These are phyloP conservation scores for Posidonia oceanica DNA, from an alignment of 116 monocot species.

Conservation along the genomic window DNA sequence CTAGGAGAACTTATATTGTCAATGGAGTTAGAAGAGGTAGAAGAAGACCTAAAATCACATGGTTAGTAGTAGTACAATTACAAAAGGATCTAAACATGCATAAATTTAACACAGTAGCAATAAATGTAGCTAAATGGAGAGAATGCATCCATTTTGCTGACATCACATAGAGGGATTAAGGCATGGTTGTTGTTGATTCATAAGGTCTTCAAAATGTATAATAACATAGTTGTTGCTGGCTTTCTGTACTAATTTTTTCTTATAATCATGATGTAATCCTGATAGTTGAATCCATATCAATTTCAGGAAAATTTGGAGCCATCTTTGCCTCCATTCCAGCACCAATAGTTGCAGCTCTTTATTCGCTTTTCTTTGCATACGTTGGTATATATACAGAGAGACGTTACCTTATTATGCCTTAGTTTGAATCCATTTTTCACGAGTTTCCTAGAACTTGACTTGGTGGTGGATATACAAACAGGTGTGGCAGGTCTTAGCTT, in stretches of 20 bases:
- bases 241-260: too few relatives aligned
- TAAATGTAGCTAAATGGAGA: too few relatives aligned
- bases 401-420: neutral
- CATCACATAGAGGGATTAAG: too few relatives aligned
- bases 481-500: constrained; percentile 63
- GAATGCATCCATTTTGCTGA: too few relatives aligned
- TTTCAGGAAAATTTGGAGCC: constrained; percentile 89
- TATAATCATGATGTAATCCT: neutral
- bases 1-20: too few relatives aligned
- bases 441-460: neutral
- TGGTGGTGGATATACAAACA: constrained; percentile 14
- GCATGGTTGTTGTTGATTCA: too few relatives aligned
- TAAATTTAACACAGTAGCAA: too few relatives aligned
- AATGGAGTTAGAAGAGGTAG: too few relatives aligned
- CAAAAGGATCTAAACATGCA: too few relatives aligned
- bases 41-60: too few relatives aligned
- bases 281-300: neutral
- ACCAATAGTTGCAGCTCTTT: constrained; percentile 76
- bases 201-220: too few relatives aligned
- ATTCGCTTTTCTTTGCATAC: constrained; percentile 87
- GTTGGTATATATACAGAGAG: constrained; percentile 43
- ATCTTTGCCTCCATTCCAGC: constrained; percentile 82
- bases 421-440: neutral
- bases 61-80: too few relatives aligned
- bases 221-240: neutral